Evolutionary conservation across 805 yeast genomes (phyloP).

Genomic region (Cyberlindnera subsufficiens): DNA sequence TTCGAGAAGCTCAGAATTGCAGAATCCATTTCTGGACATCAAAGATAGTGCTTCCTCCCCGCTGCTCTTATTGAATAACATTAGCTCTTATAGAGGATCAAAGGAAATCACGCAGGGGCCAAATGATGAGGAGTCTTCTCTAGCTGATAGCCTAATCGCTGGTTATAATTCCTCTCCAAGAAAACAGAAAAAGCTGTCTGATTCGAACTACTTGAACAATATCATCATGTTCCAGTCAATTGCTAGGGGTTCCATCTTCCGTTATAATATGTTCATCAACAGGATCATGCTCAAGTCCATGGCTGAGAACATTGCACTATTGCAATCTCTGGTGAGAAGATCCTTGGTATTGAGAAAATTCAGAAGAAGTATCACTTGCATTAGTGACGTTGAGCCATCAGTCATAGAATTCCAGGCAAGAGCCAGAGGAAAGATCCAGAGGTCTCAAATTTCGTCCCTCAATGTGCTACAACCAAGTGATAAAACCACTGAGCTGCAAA

Average conservation of each 20-base stretch:
- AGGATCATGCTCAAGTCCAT: conserved; percentile 56
- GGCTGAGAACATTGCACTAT: conserved; percentile 39
- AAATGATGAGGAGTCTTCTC: background rate
- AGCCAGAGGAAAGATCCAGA: conserved; percentile 26
- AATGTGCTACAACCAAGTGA: conserved; percentile 8
- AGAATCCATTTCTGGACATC: conserved; percentile 17
- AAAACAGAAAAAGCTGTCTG: conserved; percentile 13
- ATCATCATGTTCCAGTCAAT: conserved; percentile 60
- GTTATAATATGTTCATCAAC: conserved; percentile 60
- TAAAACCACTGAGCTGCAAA: conserved; percentile 29
- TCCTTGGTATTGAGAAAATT: conserved; percentile 23
- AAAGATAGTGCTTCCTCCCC: conserved; percentile 3
- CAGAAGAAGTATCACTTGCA: conserved; percentile 24
- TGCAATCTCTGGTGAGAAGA: conserved; percentile 53
- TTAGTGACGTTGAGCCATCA: conserved; percentile 13
- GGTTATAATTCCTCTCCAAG: conserved; percentile 19
- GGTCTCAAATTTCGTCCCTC: conserved; percentile 7
- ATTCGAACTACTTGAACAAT: conserved; percentile 17
- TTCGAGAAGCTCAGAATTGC: conserved; percentile 1
- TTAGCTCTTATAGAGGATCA: conserved; percentile 1
- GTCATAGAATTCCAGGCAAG: conserved; percentile 30
- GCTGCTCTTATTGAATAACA: conserved; percentile 3
- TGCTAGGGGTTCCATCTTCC: conserved; percentile 60
- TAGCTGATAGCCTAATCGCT: conserved; percentile 3
- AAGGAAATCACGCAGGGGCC: background rate